phyloP scores from a whole-genome alignment of 306 rosid genomes.

The Vigna trinervia region DNA sequence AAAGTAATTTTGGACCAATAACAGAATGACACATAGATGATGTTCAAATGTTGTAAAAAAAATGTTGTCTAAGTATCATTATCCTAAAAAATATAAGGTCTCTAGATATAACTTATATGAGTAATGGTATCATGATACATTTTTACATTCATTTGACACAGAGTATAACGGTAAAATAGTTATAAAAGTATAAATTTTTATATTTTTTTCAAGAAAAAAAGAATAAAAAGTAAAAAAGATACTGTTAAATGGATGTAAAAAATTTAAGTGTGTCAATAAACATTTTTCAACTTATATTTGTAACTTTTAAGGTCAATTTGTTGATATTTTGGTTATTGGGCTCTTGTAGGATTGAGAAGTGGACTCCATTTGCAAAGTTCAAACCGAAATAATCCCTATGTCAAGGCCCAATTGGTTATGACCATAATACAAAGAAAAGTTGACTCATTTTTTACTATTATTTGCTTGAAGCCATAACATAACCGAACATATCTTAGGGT shows the following conservation, averaged over 20 bases:
- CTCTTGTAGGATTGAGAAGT: not conserved
- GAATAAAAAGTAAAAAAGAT: too few species aligned
- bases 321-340: constrained; percentile 9
- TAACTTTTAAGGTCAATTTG: not conserved
- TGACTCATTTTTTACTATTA: not conserved
- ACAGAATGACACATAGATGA: too few species aligned
- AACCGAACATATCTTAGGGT: not conserved
- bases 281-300: not conserved
- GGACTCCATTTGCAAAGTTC: not conserved
- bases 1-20: too few species aligned
- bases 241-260: too few species aligned
- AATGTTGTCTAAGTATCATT: too few species aligned
- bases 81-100: not conserved
- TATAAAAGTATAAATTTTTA: too few species aligned
- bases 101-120: not conserved
- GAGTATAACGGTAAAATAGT: too few species aligned
- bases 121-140: too few species aligned
- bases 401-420: constrained; percentile 15
- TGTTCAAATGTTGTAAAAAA: too few species aligned
- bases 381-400: not conserved
- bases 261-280: too few species aligned
- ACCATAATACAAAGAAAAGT: not conserved
- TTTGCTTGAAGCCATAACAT: not conserved
- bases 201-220: too few species aligned
- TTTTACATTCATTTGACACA: too few species aligned